Base-by-base conservation (phyloP, 1,284 basidiomycete species). In the Caloboletus firmus region DNA sequence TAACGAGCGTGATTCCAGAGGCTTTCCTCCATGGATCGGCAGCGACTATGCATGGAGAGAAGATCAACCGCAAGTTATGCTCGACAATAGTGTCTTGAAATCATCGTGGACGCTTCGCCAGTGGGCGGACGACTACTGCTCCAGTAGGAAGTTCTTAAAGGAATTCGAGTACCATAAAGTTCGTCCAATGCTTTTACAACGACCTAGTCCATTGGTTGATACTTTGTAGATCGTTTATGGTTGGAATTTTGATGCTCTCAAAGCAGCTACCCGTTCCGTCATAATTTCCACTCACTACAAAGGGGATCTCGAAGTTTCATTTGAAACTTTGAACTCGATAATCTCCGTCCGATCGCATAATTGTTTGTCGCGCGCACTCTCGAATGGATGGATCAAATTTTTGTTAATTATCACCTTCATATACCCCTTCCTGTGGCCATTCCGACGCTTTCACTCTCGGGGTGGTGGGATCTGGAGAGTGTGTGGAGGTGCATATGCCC, bases 401-500 rank as follows among this genome's bases (percentile, higher is more conserved):
- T 59, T 90, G 13, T 75, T 83, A 17, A 82, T 84, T 62, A 72
- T 89, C 56, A 74, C 82, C 17, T 68, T 89, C 57, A 74, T 90
- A 54, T 90, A 82, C 63, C 88, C 87, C 0, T 80, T 89, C 65
- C 78, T 92, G 59, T 90, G 85, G 86, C 70, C 90, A 10, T 89
- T 81, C 70, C 81, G 81, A 62, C 79, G 80, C 12, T 87, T 85
- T 67, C 76, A 81, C 58, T 60, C 69, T 13, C 74, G 69, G 0
- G 85, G 86, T 12, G 86, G 86, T 15, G 87, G 87, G 0, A 70
- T 72, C 22, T 89, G 87, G 87, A 74, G 78, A 59, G 82, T 89
- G 15, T 84, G 83, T 45, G 87, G 87, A 15, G 80, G 80, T 15
- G 86, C 84, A 17, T 88, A 86, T 61, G 76, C 85, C 17, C 71